Base-by-base conservation (phyloP, 169 alveolate genomes). In the Plasmodium adleri region DNA sequence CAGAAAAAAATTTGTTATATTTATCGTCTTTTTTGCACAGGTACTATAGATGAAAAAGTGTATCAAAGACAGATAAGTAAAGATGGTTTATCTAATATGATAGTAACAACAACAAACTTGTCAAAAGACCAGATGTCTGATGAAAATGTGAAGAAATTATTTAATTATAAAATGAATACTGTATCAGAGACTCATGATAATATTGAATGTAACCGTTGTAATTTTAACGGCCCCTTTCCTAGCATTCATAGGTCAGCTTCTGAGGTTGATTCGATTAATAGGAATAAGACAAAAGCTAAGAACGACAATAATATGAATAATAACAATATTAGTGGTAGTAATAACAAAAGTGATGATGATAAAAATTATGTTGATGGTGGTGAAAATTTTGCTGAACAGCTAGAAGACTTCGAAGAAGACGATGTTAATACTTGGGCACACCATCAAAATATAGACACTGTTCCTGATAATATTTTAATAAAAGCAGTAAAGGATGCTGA, bases 21-120 rank as follows among this genome's bases (percentile, higher is more conserved):
- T 24, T 99, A 98, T 88, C 86, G 99, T 88, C 94, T 99, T 32
- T 96, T 98, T 59, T 93, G 99, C 28, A 98, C 98, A n/a, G 99
- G 99, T 32, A 98, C 99, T 20, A 96, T 98, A 45, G 99, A 99
- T 88, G 99, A 99, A 94, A 98, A 98, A 91, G 97, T 99, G 45
- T 97, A 98, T 91, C 93, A 94, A 89, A 87, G 95, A 7, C 95
- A 94, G 72, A 92, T 95, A 22, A 94, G 96, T 62, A 95, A 95
- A 72, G 96, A 94, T 59, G 96, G 97, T 0, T 78, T 95, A 13
- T 94, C 97, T 62, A 92, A 97, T n/a, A 95, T 95, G 97, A 92
- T 95, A 26, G 97, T 95, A 4, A 95, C 97, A n/a, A 94, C 94
- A n/a, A 92, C 72, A 24, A 74, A 63, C 32, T 62, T 73, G 1